A percentile compares a stretch with the other conserved stretches of the same genome.
phyloP scores from a whole-genome alignment of 805 yeast species.

The Torulaspora gathmanii region DNA sequence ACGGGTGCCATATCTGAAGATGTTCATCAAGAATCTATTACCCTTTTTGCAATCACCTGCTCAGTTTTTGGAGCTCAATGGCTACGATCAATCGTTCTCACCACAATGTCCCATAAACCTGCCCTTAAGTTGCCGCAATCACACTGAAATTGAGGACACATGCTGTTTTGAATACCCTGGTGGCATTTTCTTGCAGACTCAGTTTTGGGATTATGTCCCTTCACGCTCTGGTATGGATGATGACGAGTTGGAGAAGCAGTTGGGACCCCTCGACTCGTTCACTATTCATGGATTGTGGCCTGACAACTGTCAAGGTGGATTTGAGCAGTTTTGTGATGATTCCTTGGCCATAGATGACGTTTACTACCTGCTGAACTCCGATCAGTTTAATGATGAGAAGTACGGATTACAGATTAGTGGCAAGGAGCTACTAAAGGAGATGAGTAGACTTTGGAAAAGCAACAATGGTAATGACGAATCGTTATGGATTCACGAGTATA shows the following conservation, averaged over 20 bases:
- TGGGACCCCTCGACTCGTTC: conserved; percentile 66
- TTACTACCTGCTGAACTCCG: conserved; percentile 39
- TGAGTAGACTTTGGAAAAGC: conserved; percentile 69
- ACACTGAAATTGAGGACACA: conserved; percentile 49
- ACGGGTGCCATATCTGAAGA: not conserved
- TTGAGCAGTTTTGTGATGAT: conserved; percentile 70
- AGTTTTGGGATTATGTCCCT: conserved; percentile 87
- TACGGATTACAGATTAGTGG: conserved; percentile 39
- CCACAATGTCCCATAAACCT: conserved; percentile 49
- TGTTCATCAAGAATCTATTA: conserved; percentile 10
- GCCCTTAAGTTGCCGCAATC: conserved; percentile 59
- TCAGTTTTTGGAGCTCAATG: conserved; percentile 93
- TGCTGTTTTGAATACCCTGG: conserved; percentile 89
- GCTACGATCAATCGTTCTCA: conserved; percentile 30
- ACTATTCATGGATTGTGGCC: conserved; percentile 90
- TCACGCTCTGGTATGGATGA: conserved; percentile 34
- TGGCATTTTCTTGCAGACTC: conserved; percentile 78
- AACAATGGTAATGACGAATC: conserved; percentile 60
- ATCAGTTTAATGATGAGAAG: conserved; percentile 20
- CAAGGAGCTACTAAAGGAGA: conserved; percentile 47
- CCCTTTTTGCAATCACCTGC: conserved; percentile 96
- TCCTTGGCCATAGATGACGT: conserved; percentile 52
- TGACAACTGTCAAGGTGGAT: conserved; percentile 79
- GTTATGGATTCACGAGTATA: conserved; percentile 88
- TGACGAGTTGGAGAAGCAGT: conserved; percentile 29